phyloP scores from a whole-genome alignment of 1,284 basidiomycete genomes.

The Neolentinus lepideus region DNA sequence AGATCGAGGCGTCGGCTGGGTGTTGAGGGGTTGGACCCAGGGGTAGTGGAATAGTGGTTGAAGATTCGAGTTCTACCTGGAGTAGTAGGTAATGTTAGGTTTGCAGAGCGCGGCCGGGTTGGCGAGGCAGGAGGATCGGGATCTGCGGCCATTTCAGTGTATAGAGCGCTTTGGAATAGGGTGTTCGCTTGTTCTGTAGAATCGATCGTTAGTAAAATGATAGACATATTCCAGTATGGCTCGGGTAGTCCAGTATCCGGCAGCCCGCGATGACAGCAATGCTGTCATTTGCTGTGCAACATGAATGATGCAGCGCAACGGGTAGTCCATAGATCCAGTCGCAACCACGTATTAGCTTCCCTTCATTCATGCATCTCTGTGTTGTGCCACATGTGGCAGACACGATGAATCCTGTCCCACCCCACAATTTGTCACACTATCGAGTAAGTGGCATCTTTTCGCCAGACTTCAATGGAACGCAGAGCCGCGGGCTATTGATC shows the following conservation, averaged over 20 bases:
- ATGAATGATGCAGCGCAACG: not conserved
- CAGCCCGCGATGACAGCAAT: not conserved
- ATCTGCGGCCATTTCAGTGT: slow-evolving; percentile 68
- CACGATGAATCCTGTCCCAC: not conserved
- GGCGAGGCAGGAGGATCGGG: slow-evolving; percentile 56
- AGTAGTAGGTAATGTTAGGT: slow-evolving; percentile 43
- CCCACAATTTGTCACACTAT: too few species aligned
- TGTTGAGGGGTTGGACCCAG: slow-evolving; percentile 39
- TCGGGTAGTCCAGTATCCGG: not conserved
- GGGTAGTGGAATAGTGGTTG: slow-evolving; percentile 28
- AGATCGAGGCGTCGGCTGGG: slow-evolving; percentile 63
- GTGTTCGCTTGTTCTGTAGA: slow-evolving; percentile 69
- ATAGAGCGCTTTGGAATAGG: slow-evolving; percentile 66
- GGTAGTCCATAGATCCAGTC: too few species aligned
- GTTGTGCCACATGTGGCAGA: too few species aligned
- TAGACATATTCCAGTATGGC: not conserved
- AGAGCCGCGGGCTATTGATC: too few species aligned
- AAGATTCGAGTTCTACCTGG: slow-evolving; percentile 64
- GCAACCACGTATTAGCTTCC: too few species aligned
- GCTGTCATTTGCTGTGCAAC: not conserved
- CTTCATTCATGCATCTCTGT: too few species aligned
- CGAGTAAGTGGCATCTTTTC: too few species aligned
- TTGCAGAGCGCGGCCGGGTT: slow-evolving; percentile 22
- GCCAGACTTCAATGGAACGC: too few species aligned
- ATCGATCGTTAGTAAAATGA: not conserved